phyloP scores from a whole-genome alignment of 352 stramenopile species.

The Phytophthora citricola region DNA sequence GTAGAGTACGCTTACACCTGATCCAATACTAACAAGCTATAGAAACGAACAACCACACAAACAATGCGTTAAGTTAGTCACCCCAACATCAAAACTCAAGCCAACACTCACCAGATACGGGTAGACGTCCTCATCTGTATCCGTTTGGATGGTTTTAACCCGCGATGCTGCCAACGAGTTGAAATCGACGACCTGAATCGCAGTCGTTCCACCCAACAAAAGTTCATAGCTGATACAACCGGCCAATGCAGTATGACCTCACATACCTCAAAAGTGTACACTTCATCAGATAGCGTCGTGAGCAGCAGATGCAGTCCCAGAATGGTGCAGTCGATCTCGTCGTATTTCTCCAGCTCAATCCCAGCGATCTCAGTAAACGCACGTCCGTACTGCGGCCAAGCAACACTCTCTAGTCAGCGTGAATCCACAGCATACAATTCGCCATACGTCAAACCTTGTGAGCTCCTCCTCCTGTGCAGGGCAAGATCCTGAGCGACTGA shows the following conservation, averaged over 20 bases:
- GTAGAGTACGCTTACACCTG: constrained; percentile 96
- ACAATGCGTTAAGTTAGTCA: constrained; percentile 3
- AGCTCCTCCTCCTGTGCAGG: constrained; percentile 83
- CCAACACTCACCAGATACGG: constrained; percentile 74
- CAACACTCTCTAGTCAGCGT: background rate
- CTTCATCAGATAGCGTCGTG: constrained; percentile 95
- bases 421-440: background rate
- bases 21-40: constrained; percentile 98
- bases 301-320: constrained; percentile 97
- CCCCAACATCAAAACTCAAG: background rate
- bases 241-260: background rate
- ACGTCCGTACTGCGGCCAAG: constrained; percentile 59
- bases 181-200: constrained; percentile 76
- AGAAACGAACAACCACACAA: background rate
- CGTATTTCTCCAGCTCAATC: constrained; percentile 86
- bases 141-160: constrained; percentile 80
- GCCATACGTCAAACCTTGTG: constrained; percentile 69
- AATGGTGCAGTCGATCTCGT: constrained; percentile 98
- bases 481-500: constrained; percentile 79
- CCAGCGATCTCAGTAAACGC: constrained; percentile 79
- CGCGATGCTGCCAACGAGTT: constrained; percentile 77
- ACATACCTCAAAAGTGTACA: constrained; percentile 96
- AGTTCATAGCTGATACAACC: background rate
- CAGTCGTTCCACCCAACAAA: constrained; percentile 13
- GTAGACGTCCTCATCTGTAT: constrained; percentile 83